Evolutionary conservation across 2,329 filamentous ascomycete species (phyloP).

Genomic region (Hyphodiscus sp.): DNA sequence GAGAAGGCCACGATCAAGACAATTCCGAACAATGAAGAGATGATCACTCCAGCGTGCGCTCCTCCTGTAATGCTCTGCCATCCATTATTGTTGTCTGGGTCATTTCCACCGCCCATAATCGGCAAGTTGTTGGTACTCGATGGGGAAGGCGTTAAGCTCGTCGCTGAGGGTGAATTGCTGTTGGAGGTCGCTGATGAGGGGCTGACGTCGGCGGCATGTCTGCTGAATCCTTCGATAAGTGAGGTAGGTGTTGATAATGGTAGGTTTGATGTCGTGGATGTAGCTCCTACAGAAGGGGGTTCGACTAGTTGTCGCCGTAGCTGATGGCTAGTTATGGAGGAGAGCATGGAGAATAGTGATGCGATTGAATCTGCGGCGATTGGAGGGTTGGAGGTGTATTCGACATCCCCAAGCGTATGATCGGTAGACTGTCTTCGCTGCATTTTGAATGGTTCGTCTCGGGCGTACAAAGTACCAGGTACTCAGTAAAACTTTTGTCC

Average conservation of each 20-base stretch:
- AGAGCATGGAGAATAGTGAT: neutral
- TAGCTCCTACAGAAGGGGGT: neutral
- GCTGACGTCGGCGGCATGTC: neutral
- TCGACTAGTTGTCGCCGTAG: no score
- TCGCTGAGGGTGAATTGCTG: neutral
- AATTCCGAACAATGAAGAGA: neutral
- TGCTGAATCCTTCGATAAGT: neutral
- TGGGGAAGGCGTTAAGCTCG: neutral
- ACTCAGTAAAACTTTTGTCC: no score
- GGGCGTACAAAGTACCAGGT: neutral
- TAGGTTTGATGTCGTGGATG: neutral
- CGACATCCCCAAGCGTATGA: no score
- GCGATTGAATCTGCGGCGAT: neutral
- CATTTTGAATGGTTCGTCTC: neutral
- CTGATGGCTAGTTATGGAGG: neutral
- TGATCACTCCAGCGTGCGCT: neutral
- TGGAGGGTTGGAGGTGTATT: no score
- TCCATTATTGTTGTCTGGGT: neutral
- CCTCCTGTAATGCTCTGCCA: neutral
- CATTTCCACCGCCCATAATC: neutral
- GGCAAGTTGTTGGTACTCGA: neutral
- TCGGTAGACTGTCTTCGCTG: neutral
- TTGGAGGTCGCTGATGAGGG: neutral
- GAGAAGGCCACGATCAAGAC: slow-evolving; percentile 1
- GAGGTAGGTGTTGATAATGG: neutral